phyloP scores from a whole-genome alignment of 1,284 basidiomycete genomes.

The Caloboletus inedulis region DNA sequence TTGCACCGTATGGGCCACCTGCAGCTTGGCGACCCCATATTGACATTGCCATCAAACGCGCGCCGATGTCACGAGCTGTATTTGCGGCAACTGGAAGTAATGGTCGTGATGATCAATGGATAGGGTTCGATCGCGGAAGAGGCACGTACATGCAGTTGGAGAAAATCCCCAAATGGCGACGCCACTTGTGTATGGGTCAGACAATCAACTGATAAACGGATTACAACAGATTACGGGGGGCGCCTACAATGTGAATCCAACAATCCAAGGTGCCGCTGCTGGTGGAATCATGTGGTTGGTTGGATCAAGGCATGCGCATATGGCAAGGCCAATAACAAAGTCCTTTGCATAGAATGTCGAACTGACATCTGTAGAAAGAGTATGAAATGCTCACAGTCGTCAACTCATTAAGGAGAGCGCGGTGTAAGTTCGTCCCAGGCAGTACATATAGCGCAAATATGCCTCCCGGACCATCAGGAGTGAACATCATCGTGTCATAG shows the following conservation, averaged over 20 bases:
- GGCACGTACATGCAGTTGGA: slow-evolving; percentile 41
- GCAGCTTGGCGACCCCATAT: slow-evolving; percentile 54
- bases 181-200: slow-evolving; percentile 36
- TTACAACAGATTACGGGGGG: not conserved
- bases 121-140: not conserved
- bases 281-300: slow-evolving; percentile 58
- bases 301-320: slow-evolving; percentile 58
- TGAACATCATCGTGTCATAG: slow-evolving; percentile 46
- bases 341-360: slow-evolving; percentile 42
- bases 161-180: slow-evolving; percentile 58
- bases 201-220: not conserved
- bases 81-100: slow-evolving; percentile 51
- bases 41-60: slow-evolving; percentile 51
- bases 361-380: not conserved
- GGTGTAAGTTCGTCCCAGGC: slow-evolving; percentile 46
- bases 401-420: slow-evolving; percentile 62
- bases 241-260: slow-evolving; percentile 49
- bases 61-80: slow-evolving; percentile 64
- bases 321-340: slow-evolving; percentile 55
- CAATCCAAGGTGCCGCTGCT: slow-evolving; percentile 44
- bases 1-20: slow-evolving; percentile 59
- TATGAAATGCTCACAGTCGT: slow-evolving; percentile 43
- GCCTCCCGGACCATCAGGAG: slow-evolving; percentile 56
- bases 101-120: not conserved
- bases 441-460: slow-evolving; percentile 53